Evolutionary conservation across 768 basidiomycete genomes (phyloP), one percentile per base, ranked within the genome.

Genomic region (Lentinula aciculospora): DNA sequence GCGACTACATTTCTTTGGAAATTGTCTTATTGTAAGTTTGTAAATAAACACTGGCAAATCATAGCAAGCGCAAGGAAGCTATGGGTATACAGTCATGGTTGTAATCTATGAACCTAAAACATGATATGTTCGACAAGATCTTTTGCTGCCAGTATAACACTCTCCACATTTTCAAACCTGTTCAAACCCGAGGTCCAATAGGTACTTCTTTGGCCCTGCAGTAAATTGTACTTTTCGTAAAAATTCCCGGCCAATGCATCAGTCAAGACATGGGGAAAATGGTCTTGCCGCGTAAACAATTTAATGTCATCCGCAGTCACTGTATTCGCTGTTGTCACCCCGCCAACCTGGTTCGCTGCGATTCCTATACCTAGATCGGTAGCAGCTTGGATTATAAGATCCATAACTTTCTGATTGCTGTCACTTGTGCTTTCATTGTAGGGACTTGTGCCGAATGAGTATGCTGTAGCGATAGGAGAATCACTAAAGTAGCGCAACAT

Each of bases 121-220:
- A 50, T 50, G 9, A 50, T 31, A 50, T 50, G 50, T 8, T 8
- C 57, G 8, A 58, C 57, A 7, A 58, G 34, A 34, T 58, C 57
- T n/a, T 49, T 58, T 12, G 44, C 57, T 7, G 57, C 47, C 32
- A 47, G 8, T 12, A 58, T 45, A 3, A 34, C 57, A 47, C 47
- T 34, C 36, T 58, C 57, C 8, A 58, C 47, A 12, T 45, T 48
- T 28, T 58, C 57, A 10, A 58, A 58, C 31, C 57, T 31, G 15
- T 58, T 47, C 57, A 58, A 58, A 4, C 46, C 57, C 19, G 46
- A 48, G 7, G 42, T 40, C 32, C 40, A 58, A 37, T 27, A 58
- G 13, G 57, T 58, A 12, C 40, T 58, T n/a, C 19, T 37, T 25
- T 58, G 8, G 12, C 57, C 57, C 28, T 58, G 57, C 31, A 58